Evolutionary conservation across 352 stramenopile species (phyloP).

Genomic region (Phytophthora multivora): DNA sequence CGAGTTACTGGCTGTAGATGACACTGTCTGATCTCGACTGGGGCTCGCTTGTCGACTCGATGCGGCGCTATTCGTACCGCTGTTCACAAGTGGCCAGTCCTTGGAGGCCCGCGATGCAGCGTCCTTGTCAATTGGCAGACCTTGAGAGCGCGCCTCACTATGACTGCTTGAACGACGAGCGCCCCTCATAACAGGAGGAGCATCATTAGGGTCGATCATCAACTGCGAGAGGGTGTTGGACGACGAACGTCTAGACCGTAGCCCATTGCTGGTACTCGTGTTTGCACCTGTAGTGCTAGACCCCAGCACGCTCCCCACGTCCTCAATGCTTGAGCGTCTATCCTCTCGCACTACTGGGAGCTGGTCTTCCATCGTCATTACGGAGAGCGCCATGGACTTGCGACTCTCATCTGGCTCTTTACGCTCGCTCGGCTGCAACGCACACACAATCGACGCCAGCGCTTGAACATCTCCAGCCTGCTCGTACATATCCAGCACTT

Average conservation of each 20-base stretch:
- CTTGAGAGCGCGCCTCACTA: conserved; percentile 46
- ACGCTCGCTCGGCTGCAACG: conserved; percentile 49
- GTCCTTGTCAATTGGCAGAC: conserved; percentile 26
- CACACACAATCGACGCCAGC: conserved; percentile 80
- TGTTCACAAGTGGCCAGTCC: conserved; percentile 50
- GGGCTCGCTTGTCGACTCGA: conserved; percentile 40
- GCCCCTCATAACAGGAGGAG: conserved; percentile 53
- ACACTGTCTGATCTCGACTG: conserved; percentile 13
- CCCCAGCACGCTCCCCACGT: conserved; percentile 6
- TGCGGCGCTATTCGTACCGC: conserved; percentile 20
- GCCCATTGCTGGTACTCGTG: conserved; percentile 13
- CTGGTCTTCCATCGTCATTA: conserved; percentile 36
- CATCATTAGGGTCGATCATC: conserved; percentile 36
- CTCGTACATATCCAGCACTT: conserved; percentile 83
- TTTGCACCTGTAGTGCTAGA: conserved; percentile 4
- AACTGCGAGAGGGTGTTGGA: conserved; percentile 45
- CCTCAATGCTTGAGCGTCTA: conserved; percentile 24
- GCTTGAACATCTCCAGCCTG: conserved; percentile 74
- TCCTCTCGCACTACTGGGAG: conserved; percentile 39
- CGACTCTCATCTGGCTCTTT: conserved; percentile 19
- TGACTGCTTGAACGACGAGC: conserved; percentile 69
- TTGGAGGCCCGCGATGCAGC: conserved; percentile 34
- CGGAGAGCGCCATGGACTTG: conserved; percentile 19
- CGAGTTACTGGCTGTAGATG: conserved; percentile 10
- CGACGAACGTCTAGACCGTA: conserved; percentile 33